Conservation (phyloP, 2,329 filamentous ascomycete genomes). For the Pseudogymnoascus destructans region DNA sequence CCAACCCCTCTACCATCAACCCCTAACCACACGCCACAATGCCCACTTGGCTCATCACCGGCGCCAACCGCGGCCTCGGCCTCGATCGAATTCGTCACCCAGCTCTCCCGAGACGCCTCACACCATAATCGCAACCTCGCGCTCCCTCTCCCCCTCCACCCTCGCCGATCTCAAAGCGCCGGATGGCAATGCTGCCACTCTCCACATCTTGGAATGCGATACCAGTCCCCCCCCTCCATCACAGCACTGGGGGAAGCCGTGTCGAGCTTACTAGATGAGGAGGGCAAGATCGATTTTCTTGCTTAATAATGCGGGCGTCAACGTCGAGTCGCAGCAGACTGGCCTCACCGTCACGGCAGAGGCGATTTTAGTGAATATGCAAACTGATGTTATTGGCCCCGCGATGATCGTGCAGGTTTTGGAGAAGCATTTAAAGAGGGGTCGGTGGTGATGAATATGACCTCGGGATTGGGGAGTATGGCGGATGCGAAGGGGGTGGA, state of each 20-base stretch:
- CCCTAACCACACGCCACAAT: background rate
- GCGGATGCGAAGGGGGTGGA: background rate
- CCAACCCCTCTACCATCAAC: background rate
- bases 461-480: conserved; percentile 7
- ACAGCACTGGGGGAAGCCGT: conserved; percentile 26
- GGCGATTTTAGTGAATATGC: conserved; percentile 30
- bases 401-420: conserved; percentile 33
- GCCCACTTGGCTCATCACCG: conserved; percentile 17
- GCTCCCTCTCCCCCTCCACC: conserved; percentile 23
- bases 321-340: conserved; percentile 27
- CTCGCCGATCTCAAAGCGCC: conserved; percentile 23
- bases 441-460: conserved; percentile 17
- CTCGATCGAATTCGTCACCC: conserved; percentile 19
- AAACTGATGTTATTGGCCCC: conserved; percentile 35
- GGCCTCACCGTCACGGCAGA: conserved; percentile 29
- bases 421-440: conserved; percentile 6
- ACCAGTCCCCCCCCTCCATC: conserved; percentile 28
- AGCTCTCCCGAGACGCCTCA: conserved; percentile 22
- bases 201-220: conserved; percentile 32
- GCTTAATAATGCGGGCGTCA: conserved; percentile 33
- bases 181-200: conserved; percentile 14
- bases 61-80: conserved; percentile 18
- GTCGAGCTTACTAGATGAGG: conserved; percentile 21
- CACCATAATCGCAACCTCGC: conserved; percentile 30
- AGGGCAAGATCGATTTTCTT: conserved; percentile 29